Conservation (phyloP, 352 stramenopile species). For the Phytopythium boreale region DNA sequence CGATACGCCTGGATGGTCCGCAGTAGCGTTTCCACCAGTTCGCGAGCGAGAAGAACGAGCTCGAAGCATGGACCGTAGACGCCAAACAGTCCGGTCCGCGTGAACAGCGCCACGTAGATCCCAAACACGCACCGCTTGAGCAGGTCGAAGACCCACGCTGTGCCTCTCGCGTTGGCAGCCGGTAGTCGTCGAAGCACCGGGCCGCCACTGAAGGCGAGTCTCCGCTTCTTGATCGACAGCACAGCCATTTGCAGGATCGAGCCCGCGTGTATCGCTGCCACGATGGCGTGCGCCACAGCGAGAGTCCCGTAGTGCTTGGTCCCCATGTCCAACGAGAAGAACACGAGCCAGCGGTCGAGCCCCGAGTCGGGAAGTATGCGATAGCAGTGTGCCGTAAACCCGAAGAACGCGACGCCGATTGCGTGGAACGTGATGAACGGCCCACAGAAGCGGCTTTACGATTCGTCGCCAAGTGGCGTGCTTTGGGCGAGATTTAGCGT, state of each 20-base stretch:
- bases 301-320: slow-evolving; percentile 11
- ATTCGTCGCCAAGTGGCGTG: background rate
- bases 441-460: background rate
- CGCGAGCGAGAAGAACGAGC: slow-evolving; percentile 23
- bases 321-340: slow-evolving; percentile 27
- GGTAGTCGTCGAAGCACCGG: background rate
- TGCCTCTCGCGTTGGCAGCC: background rate
- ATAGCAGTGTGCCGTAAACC: slow-evolving; percentile 16
- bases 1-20: slow-evolving; percentile 26
- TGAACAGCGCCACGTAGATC: slow-evolving; percentile 15
- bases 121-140: background rate
- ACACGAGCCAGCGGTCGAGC: slow-evolving; percentile 20
- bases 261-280: slow-evolving; percentile 14
- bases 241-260: slow-evolving; percentile 17
- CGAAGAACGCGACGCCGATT: slow-evolving; percentile 21
- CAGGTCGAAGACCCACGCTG: background rate
- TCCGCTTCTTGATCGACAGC: slow-evolving; percentile 17
- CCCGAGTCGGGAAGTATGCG: slow-evolving; percentile 15
- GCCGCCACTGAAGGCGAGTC: slow-evolving; percentile 14
- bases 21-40: slow-evolving; percentile 24
- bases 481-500: background rate
- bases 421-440: background rate
- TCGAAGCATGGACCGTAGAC: slow-evolving; percentile 24
- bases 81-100: slow-evolving; percentile 21
- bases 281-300: slow-evolving; percentile 10